phyloP scores from a whole-genome alignment of 495 filamentous ascomycete species.

The Penicillium bialowiezense region DNA sequence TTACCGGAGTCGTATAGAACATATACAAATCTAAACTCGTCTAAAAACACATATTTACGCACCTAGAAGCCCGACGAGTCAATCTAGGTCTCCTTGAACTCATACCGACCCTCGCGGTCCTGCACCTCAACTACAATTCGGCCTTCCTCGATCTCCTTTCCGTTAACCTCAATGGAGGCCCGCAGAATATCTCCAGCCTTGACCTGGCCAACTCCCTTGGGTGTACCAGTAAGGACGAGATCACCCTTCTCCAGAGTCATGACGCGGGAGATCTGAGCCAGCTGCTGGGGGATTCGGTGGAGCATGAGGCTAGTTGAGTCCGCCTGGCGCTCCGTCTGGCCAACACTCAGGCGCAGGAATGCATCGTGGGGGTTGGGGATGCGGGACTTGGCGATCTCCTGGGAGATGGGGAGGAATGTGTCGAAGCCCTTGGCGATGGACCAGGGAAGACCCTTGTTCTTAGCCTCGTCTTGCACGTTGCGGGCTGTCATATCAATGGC shows the following conservation, averaged over 20 bases:
- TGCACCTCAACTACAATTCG: conserved; percentile 80
- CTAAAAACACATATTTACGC: background rate
- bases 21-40: background rate
- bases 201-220: conserved; percentile 91
- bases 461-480: conserved; percentile 91
- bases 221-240: conserved; percentile 90
- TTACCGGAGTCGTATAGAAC: background rate
- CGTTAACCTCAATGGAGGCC: conserved; percentile 76
- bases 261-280: conserved; percentile 89
- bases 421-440: conserved; percentile 94
- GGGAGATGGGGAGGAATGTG: conserved; percentile 85
- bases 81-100: conserved; percentile 44
- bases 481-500: conserved; percentile 92
- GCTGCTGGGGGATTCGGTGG: conserved; percentile 77
- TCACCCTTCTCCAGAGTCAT: conserved; percentile 92
- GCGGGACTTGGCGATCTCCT: conserved; percentile 69
- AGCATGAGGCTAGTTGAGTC: conserved; percentile 91
- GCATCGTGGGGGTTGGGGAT: conserved; percentile 87
- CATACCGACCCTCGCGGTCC: conserved; percentile 57
- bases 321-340: conserved; percentile 68
- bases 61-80: background rate
- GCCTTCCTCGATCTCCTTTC: conserved; percentile 82
- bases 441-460: conserved; percentile 97
- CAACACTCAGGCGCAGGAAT: conserved; percentile 79
- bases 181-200: conserved; percentile 84